Base-by-base conservation (phyloP, 73 alveolate genomes). In the Paramecium sexaurelia region DNA sequence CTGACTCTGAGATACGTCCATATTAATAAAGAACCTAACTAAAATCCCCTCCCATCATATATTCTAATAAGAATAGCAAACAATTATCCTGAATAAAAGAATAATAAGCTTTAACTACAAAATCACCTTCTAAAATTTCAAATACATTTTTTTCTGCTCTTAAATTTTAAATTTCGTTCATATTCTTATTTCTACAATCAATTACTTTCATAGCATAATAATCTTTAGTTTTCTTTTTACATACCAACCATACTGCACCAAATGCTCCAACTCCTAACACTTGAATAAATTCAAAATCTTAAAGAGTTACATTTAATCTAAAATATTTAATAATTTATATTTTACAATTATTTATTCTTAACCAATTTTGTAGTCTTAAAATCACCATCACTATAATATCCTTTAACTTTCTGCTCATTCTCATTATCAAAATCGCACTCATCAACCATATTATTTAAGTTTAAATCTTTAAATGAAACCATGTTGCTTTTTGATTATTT, bases 1-100 rank as follows among this genome's bases (percentile, higher is more conserved):
- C 91, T 20, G 85, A 41, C 86, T 94, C 97, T 15, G 86, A 85
- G 33, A 94, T 87, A 32, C 85, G 67, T 85, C 95, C 96, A 88
- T 88, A 87, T 57, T 82, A 32, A 22, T 57, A 41, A 2, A 88
- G 55, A 26, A 88, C 83, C n/a, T 88, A 22, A 40, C 91, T 82
- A 37, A 88, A 69, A 67, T 88, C 94, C 13, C 91, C 94, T 7
- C 94, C 94, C 24, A 55, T 69, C 94, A 88, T 88, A 33, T 88
- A 88, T 26, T 88, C 94, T 27, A 88, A 32, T 3, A 88, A 55
- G 40, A 88, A 88, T n/a, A 75, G 71, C 45, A 88, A 43, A 13
- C 83, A 69, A 40, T 69, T 69, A 36, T 88, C 91, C 32, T 88
- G 71, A 36, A 68, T 47, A 27, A 88, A 88, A 2, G 94, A 88